A percentile compares a stretch with the other conserved stretches of the same genome.
Conservation (phyloP, 768 basidiomycete species). For the Podaxis sp. region DNA sequence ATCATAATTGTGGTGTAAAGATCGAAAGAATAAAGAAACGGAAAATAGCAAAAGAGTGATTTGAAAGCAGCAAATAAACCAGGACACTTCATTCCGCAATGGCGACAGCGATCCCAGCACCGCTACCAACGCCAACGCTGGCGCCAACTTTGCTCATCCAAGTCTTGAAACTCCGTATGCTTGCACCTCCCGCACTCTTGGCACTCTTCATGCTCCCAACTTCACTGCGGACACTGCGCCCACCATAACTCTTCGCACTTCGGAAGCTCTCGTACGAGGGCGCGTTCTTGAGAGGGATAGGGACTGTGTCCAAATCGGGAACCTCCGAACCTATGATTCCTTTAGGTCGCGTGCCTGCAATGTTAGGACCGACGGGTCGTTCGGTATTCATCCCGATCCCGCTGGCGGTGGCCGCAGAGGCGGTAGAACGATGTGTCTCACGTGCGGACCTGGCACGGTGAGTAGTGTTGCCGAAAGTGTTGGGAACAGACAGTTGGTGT, state of each 20-base stretch:
- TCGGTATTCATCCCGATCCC: neutral
- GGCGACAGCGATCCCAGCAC: neutral
- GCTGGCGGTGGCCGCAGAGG: neutral
- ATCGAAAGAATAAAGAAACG: neutral
- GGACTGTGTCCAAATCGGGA: neutral
- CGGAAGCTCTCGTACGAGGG: conserved; percentile 49
- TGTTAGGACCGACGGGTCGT: conserved; percentile 6
- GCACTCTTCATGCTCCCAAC: conserved; percentile 42
- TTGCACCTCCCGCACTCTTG: conserved; percentile 19
- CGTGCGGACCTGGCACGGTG: conserved; percentile 1
- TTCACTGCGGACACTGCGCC: conserved; percentile 40
- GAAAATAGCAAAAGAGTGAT: neutral
- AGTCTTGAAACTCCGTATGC: conserved; percentile 35
- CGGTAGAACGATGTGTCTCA: neutral
- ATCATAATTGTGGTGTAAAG: neutral
- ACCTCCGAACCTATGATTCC: conserved; percentile 8
- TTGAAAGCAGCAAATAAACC: neutral
- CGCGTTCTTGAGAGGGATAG: conserved; percentile 19
- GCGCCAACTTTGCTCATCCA: conserved; percentile 36
- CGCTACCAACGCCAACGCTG: neutral
- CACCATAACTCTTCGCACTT: conserved; percentile 35
- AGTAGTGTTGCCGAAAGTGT: neutral
- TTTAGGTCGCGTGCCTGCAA: conserved; percentile 10
- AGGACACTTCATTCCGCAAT: conserved; percentile 12
- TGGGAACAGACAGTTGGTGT: neutral